These are phyloP conservation scores for Candida lessepsii DNA, from an alignment of 805 yeast species.

Conservation along the genomic window DNA sequence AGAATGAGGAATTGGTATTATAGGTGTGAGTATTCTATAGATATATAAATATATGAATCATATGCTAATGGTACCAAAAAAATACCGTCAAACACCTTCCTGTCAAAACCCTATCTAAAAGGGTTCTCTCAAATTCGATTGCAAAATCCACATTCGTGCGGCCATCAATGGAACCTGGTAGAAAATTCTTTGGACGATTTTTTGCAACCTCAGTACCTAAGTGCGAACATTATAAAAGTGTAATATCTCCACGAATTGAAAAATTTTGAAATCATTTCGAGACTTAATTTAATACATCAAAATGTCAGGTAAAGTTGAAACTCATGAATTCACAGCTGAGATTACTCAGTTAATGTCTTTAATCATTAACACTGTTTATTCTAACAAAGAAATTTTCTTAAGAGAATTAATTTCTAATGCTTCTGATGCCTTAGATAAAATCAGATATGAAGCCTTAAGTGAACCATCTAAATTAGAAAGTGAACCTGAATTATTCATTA, in stretches of 20 bases:
- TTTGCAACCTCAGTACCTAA: neutral
- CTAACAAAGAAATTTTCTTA: constrained; percentile 97
- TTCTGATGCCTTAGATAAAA: constrained; percentile 98
- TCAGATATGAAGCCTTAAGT: constrained; percentile 92
- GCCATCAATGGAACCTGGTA: constrained; percentile 15
- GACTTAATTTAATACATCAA: constrained; percentile 11
- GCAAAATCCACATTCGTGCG: constrained; percentile 7
- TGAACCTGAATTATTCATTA: constrained; percentile 94
- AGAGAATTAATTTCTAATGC: constrained; percentile 99
- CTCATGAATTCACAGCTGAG: constrained; percentile 99
- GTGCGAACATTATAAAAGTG: constrained; percentile 7
- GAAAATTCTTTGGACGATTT: constrained; percentile 16
- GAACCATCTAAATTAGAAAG: constrained; percentile 90
- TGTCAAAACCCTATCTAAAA: no score
- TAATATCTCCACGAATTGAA: constrained; percentile 5
- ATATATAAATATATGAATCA: no score
- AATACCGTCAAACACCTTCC: no score
- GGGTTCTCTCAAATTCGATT: neutral
- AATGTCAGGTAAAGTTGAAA: constrained; percentile 65
- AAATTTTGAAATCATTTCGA: constrained; percentile 1
- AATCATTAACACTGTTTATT: constrained; percentile 99
- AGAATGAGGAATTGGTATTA: constrained; percentile 64
- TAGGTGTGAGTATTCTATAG: neutral
- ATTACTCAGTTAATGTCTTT: constrained; percentile 99
- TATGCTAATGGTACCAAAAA: no score